Evolutionary conservation across 2,329 filamentous ascomycete genomes (phyloP).

Genomic region (Akanthomyces uredinophilus): DNA sequence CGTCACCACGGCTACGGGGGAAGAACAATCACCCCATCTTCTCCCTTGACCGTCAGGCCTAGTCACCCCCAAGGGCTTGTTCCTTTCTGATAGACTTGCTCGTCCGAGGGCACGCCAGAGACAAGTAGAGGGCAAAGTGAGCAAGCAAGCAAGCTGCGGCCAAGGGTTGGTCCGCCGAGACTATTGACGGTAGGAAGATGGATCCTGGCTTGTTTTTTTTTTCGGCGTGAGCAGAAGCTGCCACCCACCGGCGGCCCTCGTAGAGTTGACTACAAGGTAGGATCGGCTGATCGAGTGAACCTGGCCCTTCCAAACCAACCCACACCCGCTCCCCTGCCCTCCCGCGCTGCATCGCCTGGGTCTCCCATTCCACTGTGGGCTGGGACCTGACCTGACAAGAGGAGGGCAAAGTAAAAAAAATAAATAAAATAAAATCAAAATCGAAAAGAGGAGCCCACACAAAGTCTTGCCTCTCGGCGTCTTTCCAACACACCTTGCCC

Average conservation of each 20-base stretch:
- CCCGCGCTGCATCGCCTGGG: slow-evolving; percentile 22
- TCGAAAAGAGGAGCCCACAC: slow-evolving; percentile 23
- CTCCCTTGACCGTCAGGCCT: background rate
- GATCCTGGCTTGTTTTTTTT: slow-evolving; percentile 22
- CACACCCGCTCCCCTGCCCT: slow-evolving; percentile 20
- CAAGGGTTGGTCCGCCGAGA: slow-evolving; percentile 17
- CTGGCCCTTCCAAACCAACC: slow-evolving; percentile 15
- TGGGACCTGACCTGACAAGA: slow-evolving; percentile 6
- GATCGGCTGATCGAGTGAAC: slow-evolving; percentile 9
- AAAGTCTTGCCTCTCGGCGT: slow-evolving; percentile 31
- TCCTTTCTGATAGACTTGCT: background rate
- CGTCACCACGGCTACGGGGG: background rate
- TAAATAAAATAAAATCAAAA: too few species aligned
- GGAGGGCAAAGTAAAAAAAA: background rate
- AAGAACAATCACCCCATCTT: background rate
- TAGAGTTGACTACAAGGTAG: background rate
- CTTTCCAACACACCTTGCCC: slow-evolving; percentile 19
- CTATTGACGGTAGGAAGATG: slow-evolving; percentile 22
- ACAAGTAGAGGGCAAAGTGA: slow-evolving; percentile 2
- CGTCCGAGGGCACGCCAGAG: slow-evolving; percentile 3
- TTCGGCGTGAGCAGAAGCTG: too few species aligned
- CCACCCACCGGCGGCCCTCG: too few species aligned
- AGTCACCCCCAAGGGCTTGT: background rate
- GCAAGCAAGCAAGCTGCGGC: background rate
- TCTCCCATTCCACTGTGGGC: slow-evolving; percentile 31